Percentiles rank a stretch among this genome's conserved stretches.
phyloP scores from a whole-genome alignment of 2,329 filamentous ascomycete species.

The Hansfordia pulvinata region DNA sequence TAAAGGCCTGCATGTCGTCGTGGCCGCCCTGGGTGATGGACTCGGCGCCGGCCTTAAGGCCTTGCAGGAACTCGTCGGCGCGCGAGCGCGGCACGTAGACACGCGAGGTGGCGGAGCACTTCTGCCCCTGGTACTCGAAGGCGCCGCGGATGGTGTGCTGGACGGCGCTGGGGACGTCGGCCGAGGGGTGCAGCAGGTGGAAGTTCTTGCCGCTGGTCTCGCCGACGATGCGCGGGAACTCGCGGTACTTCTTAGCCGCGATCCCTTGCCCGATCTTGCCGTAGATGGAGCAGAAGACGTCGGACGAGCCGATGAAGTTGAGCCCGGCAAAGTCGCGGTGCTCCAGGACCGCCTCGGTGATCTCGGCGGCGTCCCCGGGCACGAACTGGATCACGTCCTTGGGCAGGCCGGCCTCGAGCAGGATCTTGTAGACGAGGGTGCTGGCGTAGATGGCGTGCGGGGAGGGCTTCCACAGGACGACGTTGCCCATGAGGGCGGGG shows the following conservation, averaged over 20 bases:
- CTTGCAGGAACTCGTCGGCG: constrained; percentile 17
- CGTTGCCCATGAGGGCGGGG: constrained; percentile 23
- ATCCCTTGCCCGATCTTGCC: constrained; percentile 74
- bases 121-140: constrained; percentile 37
- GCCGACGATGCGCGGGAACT: constrained; percentile 80
- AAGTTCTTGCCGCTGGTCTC: constrained; percentile 94
- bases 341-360: constrained; percentile 64
- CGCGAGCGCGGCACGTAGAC: constrained; percentile 20
- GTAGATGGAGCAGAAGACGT: constrained; percentile 80
- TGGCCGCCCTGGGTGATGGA: constrained; percentile 16
- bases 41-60: constrained; percentile 12
- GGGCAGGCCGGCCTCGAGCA: constrained; percentile 60
- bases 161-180: constrained; percentile 29
- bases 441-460: constrained; percentile 18
- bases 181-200: constrained; percentile 58
- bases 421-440: constrained; percentile 21
- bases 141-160: constrained; percentile 30
- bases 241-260: constrained; percentile 66
- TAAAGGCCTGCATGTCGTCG: constrained; percentile 22
- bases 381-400: constrained; percentile 87
- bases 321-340: constrained; percentile 80
- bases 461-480: constrained; percentile 27
- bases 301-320: constrained; percentile 88
- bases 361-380: constrained; percentile 72
- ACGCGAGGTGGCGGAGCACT: constrained; percentile 35